These are phyloP conservation scores for Phlebiopsis gigantea DNA, from an alignment of 768 basidiomycete genomes.

Conservation along the genomic window DNA sequence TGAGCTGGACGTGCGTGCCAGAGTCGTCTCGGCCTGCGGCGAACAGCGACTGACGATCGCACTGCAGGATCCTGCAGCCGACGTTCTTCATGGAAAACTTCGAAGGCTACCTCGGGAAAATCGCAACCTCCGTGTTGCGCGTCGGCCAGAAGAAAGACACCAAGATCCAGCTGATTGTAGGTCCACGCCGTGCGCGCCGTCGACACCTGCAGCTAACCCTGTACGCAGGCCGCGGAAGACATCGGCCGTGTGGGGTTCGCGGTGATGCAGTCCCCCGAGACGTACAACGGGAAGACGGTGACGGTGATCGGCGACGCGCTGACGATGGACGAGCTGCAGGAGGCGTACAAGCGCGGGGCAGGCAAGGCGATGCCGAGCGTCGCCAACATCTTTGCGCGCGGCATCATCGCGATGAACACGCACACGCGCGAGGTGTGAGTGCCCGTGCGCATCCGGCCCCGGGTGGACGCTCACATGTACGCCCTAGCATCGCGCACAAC, in stretches of 20 bases:
- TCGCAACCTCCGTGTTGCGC: constrained; percentile 30
- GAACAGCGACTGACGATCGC: too few relatives aligned
- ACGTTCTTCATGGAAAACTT: constrained; percentile 42
- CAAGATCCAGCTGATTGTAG: constrained; percentile 30
- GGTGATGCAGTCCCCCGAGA: neutral
- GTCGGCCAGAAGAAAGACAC: constrained; percentile 30
- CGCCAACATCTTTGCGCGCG: neutral
- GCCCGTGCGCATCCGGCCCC: too few relatives aligned
- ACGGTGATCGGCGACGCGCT: neutral
- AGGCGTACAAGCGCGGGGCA: neutral
- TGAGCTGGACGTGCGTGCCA: constrained; percentile 37
- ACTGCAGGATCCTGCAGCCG: constrained; percentile 34
- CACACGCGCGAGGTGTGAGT: neutral
- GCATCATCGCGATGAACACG: neutral
- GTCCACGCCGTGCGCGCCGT: constrained; percentile 9
- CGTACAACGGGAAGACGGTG: neutral
- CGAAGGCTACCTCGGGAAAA: constrained; percentile 31
- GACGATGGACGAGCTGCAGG: neutral
- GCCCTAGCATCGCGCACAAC: constrained; percentile 3
- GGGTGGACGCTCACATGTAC: neutral
- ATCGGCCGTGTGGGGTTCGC: constrained; percentile 9
- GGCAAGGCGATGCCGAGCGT: neutral
- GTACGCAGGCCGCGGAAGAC: constrained; percentile 12
- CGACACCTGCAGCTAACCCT: neutral
- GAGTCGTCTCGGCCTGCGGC: too few relatives aligned